Percentiles rank a stretch among this genome's conserved stretches.
Conservation (phyloP, 1,284 basidiomycete species). For the Phenoliferia sp. region DNA sequence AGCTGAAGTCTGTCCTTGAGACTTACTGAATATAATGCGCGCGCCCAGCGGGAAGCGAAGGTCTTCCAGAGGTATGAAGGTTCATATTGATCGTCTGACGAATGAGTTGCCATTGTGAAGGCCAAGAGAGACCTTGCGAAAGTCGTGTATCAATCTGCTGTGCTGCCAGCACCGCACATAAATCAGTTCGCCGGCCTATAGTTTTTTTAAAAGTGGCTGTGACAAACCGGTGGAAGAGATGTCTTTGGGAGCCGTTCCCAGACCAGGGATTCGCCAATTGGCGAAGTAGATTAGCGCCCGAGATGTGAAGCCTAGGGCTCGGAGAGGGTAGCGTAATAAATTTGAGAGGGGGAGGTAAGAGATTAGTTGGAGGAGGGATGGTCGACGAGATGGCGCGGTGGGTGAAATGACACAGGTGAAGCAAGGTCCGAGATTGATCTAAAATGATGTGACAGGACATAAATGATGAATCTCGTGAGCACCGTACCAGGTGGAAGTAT, state of each 20-base stretch:
- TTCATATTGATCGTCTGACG: not conserved
- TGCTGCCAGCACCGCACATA: not conserved
- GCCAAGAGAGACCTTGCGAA: conserved; percentile 5
- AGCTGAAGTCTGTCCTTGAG: not conserved
- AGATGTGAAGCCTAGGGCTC: not conserved
- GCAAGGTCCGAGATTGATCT: conserved; percentile 13
- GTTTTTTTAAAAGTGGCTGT: not conserved
- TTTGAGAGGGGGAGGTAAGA: not conserved
- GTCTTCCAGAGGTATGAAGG: not conserved
- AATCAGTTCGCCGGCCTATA: not conserved
- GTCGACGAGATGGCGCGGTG: not conserved
- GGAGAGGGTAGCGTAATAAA: not conserved
- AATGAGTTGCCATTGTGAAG: conserved; percentile 8
- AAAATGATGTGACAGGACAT: no score
- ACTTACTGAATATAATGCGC: conserved; percentile 53
- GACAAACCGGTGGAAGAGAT: conserved; percentile 38
- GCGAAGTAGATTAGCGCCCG: not conserved
- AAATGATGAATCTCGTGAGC: not conserved
- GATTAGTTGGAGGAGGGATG: not conserved
- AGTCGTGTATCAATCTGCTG: conserved; percentile 24
- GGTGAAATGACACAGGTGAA: not conserved
- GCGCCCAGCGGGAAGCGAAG: conserved; percentile 23
- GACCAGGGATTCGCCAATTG: conserved; percentile 3
- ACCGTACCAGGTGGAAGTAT: not conserved
- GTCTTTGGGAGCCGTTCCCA: conserved; percentile 29